These are phyloP conservation scores for Exutisphaerella laricina DNA, from an alignment of 2,329 filamentous ascomycete genomes.

Conservation along the genomic window DNA sequence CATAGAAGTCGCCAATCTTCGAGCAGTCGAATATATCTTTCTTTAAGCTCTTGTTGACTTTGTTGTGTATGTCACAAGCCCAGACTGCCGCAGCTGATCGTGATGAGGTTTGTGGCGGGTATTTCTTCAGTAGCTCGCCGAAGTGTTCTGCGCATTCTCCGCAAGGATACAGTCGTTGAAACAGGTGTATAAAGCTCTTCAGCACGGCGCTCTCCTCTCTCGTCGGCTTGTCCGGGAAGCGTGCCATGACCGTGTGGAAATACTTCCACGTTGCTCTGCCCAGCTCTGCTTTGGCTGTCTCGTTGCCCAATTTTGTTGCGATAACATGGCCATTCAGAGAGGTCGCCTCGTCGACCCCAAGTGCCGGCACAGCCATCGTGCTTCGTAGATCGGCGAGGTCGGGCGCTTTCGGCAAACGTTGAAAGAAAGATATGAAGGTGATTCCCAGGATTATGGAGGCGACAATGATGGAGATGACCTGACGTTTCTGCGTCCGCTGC, in stretches of 20 bases:
- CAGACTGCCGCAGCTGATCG: constrained; percentile 58
- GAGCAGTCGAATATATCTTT: constrained; percentile 60
- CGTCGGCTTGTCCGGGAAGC: constrained; percentile 59
- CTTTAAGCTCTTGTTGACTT: constrained; percentile 57
- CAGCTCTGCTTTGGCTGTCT: constrained; percentile 66
- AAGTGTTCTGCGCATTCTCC: constrained; percentile 63
- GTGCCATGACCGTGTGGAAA: constrained; percentile 61
- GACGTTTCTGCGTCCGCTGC: background rate
- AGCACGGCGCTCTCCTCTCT: constrained; percentile 56
- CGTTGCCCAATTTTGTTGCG: constrained; percentile 76
- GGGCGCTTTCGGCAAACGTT: constrained; percentile 1
- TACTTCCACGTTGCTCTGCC: constrained; percentile 62
- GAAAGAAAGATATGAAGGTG: constrained; percentile 6
- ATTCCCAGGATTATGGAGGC: background rate
- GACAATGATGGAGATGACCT: constrained; percentile 1
- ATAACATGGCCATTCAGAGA: constrained; percentile 52
- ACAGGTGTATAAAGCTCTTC: constrained; percentile 57
- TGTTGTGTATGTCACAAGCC: constrained; percentile 62
- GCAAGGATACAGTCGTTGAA: constrained; percentile 60
- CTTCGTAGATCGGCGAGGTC: background rate
- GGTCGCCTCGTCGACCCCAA: constrained; percentile 7
- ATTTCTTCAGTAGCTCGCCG: constrained; percentile 54
- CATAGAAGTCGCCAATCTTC: constrained; percentile 61
- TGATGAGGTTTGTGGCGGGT: constrained; percentile 59
- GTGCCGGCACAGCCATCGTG: background rate